phyloP scores from a whole-genome alignment of 441 rosid genomes.

The Theobroma grandiflorum region DNA sequence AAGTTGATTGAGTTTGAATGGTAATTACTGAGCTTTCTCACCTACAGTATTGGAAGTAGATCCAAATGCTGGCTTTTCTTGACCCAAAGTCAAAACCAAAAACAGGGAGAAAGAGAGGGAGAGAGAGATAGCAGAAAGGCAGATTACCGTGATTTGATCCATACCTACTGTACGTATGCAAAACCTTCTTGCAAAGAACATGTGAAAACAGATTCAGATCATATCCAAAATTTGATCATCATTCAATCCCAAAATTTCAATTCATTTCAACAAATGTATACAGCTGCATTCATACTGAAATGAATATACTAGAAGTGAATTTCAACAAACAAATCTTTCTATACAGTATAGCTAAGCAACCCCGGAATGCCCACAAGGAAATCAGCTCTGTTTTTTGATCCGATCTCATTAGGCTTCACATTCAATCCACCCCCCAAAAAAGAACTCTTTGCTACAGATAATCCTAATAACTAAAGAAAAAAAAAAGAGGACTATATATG shows the following conservation, averaged over 20 bases:
- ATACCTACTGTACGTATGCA: neutral
- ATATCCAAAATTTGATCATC: neutral
- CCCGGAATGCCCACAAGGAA: neutral
- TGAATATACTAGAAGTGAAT: conserved; percentile 19
- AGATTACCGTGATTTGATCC: neutral
- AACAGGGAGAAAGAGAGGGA: neutral
- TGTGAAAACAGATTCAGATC: neutral
- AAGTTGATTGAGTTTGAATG: neutral
- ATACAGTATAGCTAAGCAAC: conserved; percentile 36
- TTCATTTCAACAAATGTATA: conserved; percentile 14
- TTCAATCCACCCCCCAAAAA: conserved; percentile 9
- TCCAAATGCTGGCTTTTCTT: conserved; percentile 11
- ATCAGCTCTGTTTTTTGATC: conserved; percentile 11
- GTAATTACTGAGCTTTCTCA: neutral
- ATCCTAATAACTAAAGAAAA: conserved; percentile 17
- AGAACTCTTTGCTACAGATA: conserved; percentile 10
- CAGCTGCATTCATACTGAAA: conserved; percentile 19
- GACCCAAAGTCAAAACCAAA: neutral
- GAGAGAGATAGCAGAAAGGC: neutral
- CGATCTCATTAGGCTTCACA: conserved; percentile 21
- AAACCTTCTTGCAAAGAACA: neutral
- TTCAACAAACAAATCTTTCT: conserved; percentile 32
- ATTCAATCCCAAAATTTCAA: conserved; percentile 5
- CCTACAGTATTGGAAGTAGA: neutral
- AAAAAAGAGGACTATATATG: neutral